These are phyloP conservation scores for Cordia subcordata DNA, from an alignment of 257 asterid genomes.

Conservation along the genomic window DNA sequence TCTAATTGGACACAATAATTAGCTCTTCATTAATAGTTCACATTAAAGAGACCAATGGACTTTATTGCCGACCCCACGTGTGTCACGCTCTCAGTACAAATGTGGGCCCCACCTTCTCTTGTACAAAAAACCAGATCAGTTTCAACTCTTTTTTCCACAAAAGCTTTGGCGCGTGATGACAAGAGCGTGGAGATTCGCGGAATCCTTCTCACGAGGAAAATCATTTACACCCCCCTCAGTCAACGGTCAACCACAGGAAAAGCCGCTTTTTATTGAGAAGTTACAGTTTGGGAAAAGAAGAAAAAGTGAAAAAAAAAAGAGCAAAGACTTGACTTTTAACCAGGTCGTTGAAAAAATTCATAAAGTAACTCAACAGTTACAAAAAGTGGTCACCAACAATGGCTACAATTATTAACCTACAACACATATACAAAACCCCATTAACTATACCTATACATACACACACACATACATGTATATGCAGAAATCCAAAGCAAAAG, in stretches of 20 bases:
- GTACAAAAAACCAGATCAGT: not conserved
- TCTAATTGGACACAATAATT: slow-evolving; percentile 9
- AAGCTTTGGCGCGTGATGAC: slow-evolving; percentile 10
- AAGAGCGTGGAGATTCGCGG: not conserved
- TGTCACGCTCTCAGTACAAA: slow-evolving; percentile 5
- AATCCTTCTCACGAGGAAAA: slow-evolving; percentile 14
- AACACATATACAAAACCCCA: too few relatives aligned
- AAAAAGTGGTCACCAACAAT: not conserved
- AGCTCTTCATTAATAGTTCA: not conserved
- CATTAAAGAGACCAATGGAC: not conserved
- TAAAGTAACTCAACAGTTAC: not conserved
- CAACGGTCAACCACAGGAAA: slow-evolving; percentile 29
- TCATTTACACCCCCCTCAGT: slow-evolving; percentile 8
- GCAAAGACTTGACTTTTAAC: not conserved
- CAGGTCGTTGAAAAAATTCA: not conserved
- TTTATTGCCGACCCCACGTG: slow-evolving; percentile 3
- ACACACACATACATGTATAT: too few relatives aligned
- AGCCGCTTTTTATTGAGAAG: slow-evolving; percentile 15
- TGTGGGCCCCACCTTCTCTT: slow-evolving; percentile 3
- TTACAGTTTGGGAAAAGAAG: not conserved
- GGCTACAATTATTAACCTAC: too few relatives aligned
- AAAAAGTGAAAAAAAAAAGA: not conserved
- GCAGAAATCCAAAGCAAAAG: too few relatives aligned
- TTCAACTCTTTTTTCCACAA: not conserved
- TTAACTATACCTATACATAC: too few relatives aligned